phyloP scores from a whole-genome alignment of 2,329 filamentous ascomycete genomes.

The Neopestalotiopsis sp. region DNA sequence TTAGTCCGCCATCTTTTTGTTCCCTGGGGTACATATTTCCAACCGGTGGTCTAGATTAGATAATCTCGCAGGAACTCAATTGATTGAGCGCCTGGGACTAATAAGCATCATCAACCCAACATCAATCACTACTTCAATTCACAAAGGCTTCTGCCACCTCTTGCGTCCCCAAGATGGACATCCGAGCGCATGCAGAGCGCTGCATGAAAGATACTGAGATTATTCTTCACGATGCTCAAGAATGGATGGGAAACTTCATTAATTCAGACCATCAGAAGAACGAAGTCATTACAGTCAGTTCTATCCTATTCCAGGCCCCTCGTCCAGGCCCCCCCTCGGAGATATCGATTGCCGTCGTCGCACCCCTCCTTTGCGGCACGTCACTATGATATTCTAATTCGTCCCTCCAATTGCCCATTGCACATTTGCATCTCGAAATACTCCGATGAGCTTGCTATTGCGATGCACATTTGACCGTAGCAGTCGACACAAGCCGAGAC shows the following conservation, averaged over 20 bases:
- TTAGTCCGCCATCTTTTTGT: no score
- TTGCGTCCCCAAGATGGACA: conserved; percentile 6
- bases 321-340: neutral
- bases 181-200: conserved; percentile 12
- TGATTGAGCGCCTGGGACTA: no score
- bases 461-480: neutral
- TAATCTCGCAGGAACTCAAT: neutral
- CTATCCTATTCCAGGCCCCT: neutral
- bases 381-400: neutral
- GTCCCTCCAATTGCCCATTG: neutral
- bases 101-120: neutral
- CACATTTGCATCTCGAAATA: neutral
- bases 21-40: no score
- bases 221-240: conserved; percentile 13
- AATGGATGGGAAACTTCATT: conserved; percentile 21
- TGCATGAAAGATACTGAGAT: conserved; percentile 17
- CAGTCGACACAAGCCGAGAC: neutral
- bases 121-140: neutral
- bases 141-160: neutral
- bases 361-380: neutral
- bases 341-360: neutral
- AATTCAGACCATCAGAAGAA: conserved; percentile 19
- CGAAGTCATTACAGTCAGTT: conserved; percentile 19
- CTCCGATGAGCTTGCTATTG: neutral
- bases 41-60: no score